phyloP scores from a whole-genome alignment of 768 basidiomycete genomes.

The Podaxis mareebaensis region DNA sequence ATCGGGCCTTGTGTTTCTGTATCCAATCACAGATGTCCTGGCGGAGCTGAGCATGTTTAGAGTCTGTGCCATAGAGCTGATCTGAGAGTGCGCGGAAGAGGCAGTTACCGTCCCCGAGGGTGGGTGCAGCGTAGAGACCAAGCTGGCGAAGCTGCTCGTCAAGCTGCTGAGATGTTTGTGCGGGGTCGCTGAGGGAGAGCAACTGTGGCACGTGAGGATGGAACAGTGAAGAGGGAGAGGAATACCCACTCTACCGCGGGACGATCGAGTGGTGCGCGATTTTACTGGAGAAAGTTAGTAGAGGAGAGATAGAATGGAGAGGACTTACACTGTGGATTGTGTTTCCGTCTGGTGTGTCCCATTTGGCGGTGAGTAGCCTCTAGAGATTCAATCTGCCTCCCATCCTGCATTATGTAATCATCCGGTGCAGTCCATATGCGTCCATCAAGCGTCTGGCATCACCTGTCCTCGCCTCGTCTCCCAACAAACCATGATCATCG shows the following conservation, averaged over 20 bases:
- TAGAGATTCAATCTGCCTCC: neutral
- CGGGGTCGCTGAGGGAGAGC: conserved; percentile 52
- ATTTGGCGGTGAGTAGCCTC: neutral
- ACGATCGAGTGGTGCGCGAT: conserved; percentile 58
- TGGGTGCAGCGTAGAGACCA: conserved; percentile 86
- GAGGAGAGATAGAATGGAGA: conserved; percentile 17
- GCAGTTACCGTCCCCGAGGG: conserved; percentile 90
- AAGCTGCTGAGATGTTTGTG: conserved; percentile 64
- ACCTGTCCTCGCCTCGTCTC: neutral
- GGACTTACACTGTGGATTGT: conserved; percentile 30
- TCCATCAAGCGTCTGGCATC: neutral
- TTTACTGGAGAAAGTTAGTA: conserved; percentile 41
- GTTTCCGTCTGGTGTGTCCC: conserved; percentile 4
- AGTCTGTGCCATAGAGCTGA: conserved; percentile 78
- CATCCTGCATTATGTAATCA: conserved; percentile 4
- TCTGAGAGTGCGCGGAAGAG: conserved; percentile 90
- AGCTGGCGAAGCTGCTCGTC: conserved; percentile 72
- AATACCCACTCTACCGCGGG: conserved; percentile 36
- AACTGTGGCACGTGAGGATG: conserved; percentile 26
- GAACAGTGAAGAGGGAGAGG: conserved; percentile 14
- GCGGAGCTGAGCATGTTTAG: conserved; percentile 67
- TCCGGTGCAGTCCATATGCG: neutral
- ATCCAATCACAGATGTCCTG: conserved; percentile 85
- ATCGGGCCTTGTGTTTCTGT: conserved; percentile 62
- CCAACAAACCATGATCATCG: conserved; percentile 35